Base-by-base conservation (phyloP, 2,329 filamentous ascomycete species). In the Curvularia lunata region DNA sequence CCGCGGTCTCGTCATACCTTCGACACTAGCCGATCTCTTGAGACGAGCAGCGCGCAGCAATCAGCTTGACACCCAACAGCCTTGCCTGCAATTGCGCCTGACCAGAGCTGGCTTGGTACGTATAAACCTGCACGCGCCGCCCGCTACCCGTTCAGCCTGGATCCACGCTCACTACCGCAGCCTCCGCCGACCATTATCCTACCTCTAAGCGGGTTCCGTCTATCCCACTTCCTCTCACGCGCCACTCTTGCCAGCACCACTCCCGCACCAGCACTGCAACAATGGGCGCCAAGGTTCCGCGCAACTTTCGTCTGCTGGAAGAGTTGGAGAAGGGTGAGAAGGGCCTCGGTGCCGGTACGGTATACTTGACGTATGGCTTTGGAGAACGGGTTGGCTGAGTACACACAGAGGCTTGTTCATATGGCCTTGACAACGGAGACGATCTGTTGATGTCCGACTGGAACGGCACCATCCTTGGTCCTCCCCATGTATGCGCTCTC, bases 251-350 rank as follows among this genome's bases (percentile, higher is more conserved):
- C 43, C 27, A 54, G 45, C 49, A 57, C 41, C 48, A 48, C 28
- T 57, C 50, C 34, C 53, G 42, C 46, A 38, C 43, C 56, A 57
- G 63, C 40, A 49, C 58, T 54, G 48, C 58, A 56, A 69, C 54
- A 50, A 88, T 88, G 85, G 77, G 82, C 56, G 88, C 90, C 58
- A 92, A 96, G 79, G 86, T 99, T 56, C 95, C 95, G 61, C 87
- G 95, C 77, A 98, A 98, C 82, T 99, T 99, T 78, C 89, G 94
- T 75, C 86, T 99, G 66, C 85, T 99, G 56, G 95, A 97, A 79
- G 95, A 99, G 87, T 85, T 99, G 19, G 95, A 99, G 83, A 98
- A 98, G 83, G 95, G 95, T 74, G 95, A 99, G 83, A 99, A 99
- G 81, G 95, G 95, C 61, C 85, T 95, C 63, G 94, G 95, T 74